Base-by-base conservation (phyloP, 2,329 filamentous ascomycete species). In the Neospermospora avenae region DNA sequence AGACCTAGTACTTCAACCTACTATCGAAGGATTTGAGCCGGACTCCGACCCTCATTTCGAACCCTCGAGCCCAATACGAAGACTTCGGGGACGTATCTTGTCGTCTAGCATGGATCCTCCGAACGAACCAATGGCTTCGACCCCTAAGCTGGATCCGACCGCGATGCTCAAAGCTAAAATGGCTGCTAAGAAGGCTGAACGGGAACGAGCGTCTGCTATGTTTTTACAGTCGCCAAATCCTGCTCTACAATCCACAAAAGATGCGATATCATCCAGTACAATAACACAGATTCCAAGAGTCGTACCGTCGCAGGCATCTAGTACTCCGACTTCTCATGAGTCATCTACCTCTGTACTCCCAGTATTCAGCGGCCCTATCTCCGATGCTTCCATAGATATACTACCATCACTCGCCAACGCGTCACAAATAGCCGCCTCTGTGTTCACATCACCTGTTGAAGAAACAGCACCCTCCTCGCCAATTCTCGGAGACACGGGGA, bases 11-110 rank as follows among this genome's bases (percentile, higher is more conserved):
- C 28, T 31, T 31, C 28, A 59, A 22, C 52, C 55, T 10, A 66
- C 58, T 42, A 62, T 64, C 22, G 62, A 66, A 22, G 46, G 41
- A n/a, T 20, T n/a, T 16, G 20, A 51, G 37, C 54, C 31, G 35
- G 46, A 51, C 20, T 13, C 22, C 48, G 22, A 35, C 28, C 35
- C 22, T 22, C n/a, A 25, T 49, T 28, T 28, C 16, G 10, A 13
- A 20, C 24, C 48, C 14, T 45, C 22, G 20, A 18, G 39, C 20
- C 39, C 39, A 8, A 42, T 18, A 8, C 16, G 10, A 4, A 42
- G 6, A 42, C 39, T 8, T 18, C 39, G 39, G 10, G 20, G n/a
- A 11, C 7, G 16, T 22, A 8, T 11, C 7, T n/a, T 42, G 5
- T 45, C 42, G 7, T 28, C 41, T 22, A 55, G 11, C 18, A 55